Percentiles rank a stretch among this genome's conserved stretches.
Conservation (phyloP, 306 rosid genomes). For the Rosa chinensis region DNA sequence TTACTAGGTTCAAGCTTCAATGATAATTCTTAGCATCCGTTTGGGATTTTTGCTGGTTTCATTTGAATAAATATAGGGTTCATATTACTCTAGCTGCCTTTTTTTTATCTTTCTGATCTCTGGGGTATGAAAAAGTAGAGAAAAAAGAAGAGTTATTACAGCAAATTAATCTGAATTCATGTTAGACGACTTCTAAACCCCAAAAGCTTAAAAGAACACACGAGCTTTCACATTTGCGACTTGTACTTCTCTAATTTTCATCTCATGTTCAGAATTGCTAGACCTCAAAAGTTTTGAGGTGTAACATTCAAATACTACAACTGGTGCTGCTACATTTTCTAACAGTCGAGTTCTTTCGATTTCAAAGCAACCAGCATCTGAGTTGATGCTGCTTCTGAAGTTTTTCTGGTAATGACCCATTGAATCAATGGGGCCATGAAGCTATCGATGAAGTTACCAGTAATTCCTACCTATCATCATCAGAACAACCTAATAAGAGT, state of each 20-base stretch:
- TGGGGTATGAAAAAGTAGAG: neutral
- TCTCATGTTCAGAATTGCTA: neutral
- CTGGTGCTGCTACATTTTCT: neutral
- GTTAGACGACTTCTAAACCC: neutral
- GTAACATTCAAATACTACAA: neutral
- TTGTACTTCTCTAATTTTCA: neutral
- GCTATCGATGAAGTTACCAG: constrained; percentile 15
- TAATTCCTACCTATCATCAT: constrained; percentile 4
- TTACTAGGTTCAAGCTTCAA: neutral
- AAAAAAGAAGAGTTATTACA: no score
- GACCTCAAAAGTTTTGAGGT: neutral
- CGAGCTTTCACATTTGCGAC: neutral
- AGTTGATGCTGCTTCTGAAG: neutral
- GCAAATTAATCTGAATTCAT: no score
- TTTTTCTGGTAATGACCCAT: neutral
- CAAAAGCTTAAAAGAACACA: neutral
- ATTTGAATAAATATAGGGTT: neutral
- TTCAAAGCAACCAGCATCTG: neutral
- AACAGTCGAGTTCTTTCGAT: neutral
- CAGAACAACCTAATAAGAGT: constrained; percentile 11
- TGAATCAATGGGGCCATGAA: constrained; percentile 12
- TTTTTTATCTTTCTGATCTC: neutral
- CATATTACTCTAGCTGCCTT: neutral
- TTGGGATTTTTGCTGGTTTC: constrained; percentile 5
- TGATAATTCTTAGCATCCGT: neutral